phyloP scores from a whole-genome alignment of 257 asterid species.

The Lycium barbarum region DNA sequence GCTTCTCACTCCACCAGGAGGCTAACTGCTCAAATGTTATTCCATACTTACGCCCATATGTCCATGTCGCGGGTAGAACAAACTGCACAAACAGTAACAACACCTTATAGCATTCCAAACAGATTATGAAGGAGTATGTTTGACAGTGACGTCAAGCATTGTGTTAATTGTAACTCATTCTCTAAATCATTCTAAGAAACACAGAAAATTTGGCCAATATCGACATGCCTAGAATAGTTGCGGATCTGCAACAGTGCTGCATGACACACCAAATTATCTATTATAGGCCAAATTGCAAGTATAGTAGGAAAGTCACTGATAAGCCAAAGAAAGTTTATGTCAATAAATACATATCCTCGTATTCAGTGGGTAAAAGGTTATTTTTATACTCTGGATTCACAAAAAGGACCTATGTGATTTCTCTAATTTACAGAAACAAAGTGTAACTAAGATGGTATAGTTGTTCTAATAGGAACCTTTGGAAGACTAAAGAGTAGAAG shows the following conservation, averaged over 20 bases:
- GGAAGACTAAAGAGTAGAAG: conserved; percentile 19
- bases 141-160: neutral
- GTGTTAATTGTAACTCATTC: neutral
- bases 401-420: neutral
- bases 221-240: neutral
- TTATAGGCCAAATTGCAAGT: neutral
- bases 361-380: neutral
- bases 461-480: neutral
- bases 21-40: conserved; percentile 70
- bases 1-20: conserved; percentile 97
- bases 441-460: neutral
- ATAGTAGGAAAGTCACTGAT: neutral
- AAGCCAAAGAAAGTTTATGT: neutral
- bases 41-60: conserved; percentile 72
- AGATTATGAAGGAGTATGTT: neutral
- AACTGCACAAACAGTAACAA: conserved; percentile 56
- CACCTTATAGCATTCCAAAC: conserved; percentile 10
- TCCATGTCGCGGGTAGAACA: conserved; percentile 93
- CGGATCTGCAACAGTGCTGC: neutral
- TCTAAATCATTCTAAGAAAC: neutral
- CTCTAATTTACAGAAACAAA: conserved; percentile 5
- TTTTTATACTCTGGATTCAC: neutral
- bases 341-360: neutral
- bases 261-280: neutral
- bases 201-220: neutral